Evolutionary conservation across 2,329 filamentous ascomycete species (phyloP).

Genomic region (Calonectria naviculata): DNA sequence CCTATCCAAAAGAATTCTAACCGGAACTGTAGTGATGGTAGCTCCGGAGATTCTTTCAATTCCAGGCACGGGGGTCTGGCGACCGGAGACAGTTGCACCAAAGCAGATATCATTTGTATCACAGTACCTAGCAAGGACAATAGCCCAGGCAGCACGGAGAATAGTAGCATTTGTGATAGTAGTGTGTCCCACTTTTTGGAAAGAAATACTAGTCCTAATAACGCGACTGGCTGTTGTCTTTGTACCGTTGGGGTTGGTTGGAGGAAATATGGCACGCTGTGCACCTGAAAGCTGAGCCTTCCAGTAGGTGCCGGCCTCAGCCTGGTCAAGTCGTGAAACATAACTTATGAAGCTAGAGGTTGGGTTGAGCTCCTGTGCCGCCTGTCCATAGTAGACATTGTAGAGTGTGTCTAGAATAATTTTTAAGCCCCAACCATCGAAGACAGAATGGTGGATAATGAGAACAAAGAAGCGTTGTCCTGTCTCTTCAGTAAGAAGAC

Average conservation of each 20-base stretch:
- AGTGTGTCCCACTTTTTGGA: background rate
- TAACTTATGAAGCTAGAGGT: conserved; percentile 3
- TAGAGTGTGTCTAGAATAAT: background rate
- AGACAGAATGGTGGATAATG: conserved; percentile 36
- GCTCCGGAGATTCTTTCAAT: conserved; percentile 35
- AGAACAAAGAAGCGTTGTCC: conserved; percentile 12
- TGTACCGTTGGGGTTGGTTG: background rate
- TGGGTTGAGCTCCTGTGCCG: background rate
- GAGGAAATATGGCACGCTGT: background rate
- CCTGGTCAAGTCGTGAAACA: background rate
- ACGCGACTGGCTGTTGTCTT: background rate
- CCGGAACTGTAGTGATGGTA: conserved; percentile 46
- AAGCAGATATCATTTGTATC: conserved; percentile 8
- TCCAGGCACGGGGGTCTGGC: conserved; percentile 26
- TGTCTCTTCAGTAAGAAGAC: conserved; percentile 5
- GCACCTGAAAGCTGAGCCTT: conserved; percentile 5
- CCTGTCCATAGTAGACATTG: background rate
- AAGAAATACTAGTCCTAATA: background rate
- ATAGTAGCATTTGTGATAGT: conserved; percentile 4
- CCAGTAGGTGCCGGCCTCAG: background rate
- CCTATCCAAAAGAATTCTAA: conserved; percentile 40
- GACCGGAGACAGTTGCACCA: conserved; percentile 1
- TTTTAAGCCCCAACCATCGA: conserved; percentile 36
- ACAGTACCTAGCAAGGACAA: conserved; percentile 7
- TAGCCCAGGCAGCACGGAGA: conserved; percentile 10